Base-by-base conservation (phyloP, 768 basidiomycete genomes). In the Russula virescens region DNA sequence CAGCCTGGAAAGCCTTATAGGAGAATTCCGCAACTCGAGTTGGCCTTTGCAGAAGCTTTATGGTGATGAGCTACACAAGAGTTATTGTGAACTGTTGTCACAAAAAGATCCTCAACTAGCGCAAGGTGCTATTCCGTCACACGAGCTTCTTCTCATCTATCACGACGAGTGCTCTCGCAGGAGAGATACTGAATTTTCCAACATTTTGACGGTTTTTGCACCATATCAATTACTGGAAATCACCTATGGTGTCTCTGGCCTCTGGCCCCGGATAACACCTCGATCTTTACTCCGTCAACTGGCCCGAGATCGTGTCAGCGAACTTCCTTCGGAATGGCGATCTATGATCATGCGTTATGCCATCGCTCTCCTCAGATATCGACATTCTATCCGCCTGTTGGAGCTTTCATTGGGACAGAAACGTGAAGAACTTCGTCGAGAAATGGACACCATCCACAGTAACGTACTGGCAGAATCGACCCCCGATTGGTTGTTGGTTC, bases 281-380 rank as follows among this genome's bases (percentile, higher is more conserved):
- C 42, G 51, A 38, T 47, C 53, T 52, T 40, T 54, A 6, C 58
- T 57, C 16, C 38, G 68, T 63, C 55, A 69, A 21, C 53, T 74
- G 25, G 63, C 68, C n/a, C 66, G 64, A 54, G 71, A 72, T 4
- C 42, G 10, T 0, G 60, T 65, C 45, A 46, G 49, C 62, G 34
- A 62, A 46, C 51, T 31, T 31, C 31, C 31, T 8, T 3, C 3
- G 5, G 8, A 31, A 8, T 31, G 31, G 31, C 8, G 31, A 8
- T 31, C 31, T 4, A 8, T 31, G 8, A 31, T 31, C 31, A 31
- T 31, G 31, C 31, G 31, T 8, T 31, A 31, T 31, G 31, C 31
- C 3, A 31, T 8, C 31, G 31, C 31, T 31, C 31, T 31, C 31
- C 31, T 31, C 31, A 31, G 31, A 31, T 31, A 31, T 31, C 31